Evolutionary conservation across 202 grass and related monocot genomes (phyloP), one percentile per base, ranked within the genome.

Genomic region (Saccharum hybrid): DNA sequence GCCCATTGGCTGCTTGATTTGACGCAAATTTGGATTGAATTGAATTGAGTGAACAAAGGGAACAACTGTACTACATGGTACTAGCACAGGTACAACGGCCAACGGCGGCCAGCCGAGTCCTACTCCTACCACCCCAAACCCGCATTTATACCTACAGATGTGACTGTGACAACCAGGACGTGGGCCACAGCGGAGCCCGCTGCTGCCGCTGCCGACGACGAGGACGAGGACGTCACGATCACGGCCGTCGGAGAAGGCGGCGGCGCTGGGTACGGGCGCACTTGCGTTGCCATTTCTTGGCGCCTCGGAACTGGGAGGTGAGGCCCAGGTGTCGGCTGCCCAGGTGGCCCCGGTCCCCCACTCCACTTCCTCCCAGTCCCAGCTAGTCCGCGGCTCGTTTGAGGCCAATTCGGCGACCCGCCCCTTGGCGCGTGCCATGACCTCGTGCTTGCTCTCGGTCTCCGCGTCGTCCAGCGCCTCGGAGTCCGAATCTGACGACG

Each of bases 321-420:
- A 81, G 74, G n/a, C 85, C 80, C 80, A 71, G 14, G 80, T 92
- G 48, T 95, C 92, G 74, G 70, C 18, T n/a, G 23, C 83, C 87
- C 89, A 90, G 38, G 83, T 92, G 73, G 70, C 72, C 19, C 72
- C 81, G 11, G 21, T 65, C 13, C 79, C 85, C 91, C 88, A 82
- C 14, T 68, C 83, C 10, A 56, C 41, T 38, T 51, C 74, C 64
- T 38, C 67, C 33, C 76, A 64, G 28, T 64, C 67, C 67, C 79
- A 87, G 61, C 83, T 66, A 54, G 87, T 38, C 39, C 65, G 84
- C 76, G 63, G 71, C 21, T 36, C 48, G 4, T 82, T 66, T 63
- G 81, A 85, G 33, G 84, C 90, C 87, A 98, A 86, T 75, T 91
- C 89, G 67, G 87, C 92, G 75, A 98, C 65, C 76, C 96, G 91